Conservation (phyloP, 2,329 filamentous ascomycete genomes). For the Fusarium anthophilum region DNA sequence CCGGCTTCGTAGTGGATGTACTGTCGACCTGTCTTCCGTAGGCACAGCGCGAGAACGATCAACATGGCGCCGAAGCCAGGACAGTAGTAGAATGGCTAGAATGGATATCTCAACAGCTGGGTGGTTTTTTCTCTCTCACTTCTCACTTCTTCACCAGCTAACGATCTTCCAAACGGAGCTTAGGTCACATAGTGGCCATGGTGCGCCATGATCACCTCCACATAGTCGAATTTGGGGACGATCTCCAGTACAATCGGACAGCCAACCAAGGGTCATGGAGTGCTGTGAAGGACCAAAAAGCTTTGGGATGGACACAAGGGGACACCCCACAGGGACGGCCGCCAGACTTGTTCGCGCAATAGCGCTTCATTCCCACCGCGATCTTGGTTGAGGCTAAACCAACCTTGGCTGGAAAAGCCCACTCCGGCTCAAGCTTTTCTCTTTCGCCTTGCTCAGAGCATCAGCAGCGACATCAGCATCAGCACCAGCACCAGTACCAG, state of each 20-base stretch:
- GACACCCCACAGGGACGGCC: conserved; percentile 39
- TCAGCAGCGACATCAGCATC: conserved; percentile 9
- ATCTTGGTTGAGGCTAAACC: conserved; percentile 39
- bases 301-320: conserved; percentile 22
- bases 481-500: conserved; percentile 12
- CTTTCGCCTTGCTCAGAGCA: conserved; percentile 27
- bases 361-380: conserved; percentile 43
- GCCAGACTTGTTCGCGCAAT: conserved; percentile 44
- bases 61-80: conserved; percentile 28
- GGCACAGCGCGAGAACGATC: conserved; percentile 26
- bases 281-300: conserved; percentile 28
- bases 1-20: conserved; percentile 10
- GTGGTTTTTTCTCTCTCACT: background rate
- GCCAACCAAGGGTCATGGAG: conserved; percentile 36
- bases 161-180: conserved; percentile 16
- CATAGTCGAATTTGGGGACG: conserved; percentile 41
- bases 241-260: conserved; percentile 32
- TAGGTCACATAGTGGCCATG: conserved; percentile 28
- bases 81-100: conserved; percentile 22
- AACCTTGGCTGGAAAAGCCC: conserved; percentile 31
- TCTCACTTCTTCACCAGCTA: conserved; percentile 18
- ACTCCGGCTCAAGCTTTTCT: conserved; percentile 41
- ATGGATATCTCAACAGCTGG: conserved; percentile 28
- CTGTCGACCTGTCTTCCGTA: conserved; percentile 5
- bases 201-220: conserved; percentile 40